Evolutionary conservation across 352 stramenopile genomes (phyloP).

Genomic region (Phytopythium helicoides): DNA sequence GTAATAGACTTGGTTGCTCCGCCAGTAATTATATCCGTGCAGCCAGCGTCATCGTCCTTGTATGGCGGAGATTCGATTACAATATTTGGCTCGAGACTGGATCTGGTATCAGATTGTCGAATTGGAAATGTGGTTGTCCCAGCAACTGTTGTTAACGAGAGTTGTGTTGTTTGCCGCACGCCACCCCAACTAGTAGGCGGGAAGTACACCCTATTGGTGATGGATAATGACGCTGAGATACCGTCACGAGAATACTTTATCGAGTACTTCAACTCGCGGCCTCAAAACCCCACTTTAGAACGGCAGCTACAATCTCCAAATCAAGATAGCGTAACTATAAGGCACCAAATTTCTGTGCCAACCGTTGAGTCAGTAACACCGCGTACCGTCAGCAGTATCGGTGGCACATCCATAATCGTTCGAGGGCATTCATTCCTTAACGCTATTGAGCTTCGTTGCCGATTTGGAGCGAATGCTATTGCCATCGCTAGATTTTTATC

Average conservation of each 20-base stretch:
- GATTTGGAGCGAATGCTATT: slow-evolving; percentile 62
- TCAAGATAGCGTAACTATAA: not conserved
- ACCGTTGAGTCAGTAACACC: slow-evolving; percentile 15
- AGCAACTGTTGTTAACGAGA: slow-evolving; percentile 24
- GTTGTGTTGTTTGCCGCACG: slow-evolving; percentile 31
- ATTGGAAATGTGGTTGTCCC: slow-evolving; percentile 43
- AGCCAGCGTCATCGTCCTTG: slow-evolving; percentile 23
- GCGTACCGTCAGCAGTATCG: slow-evolving; percentile 11
- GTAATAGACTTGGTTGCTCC: slow-evolving; percentile 42
- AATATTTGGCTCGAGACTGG: slow-evolving; percentile 46
- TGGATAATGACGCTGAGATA: slow-evolving; percentile 38
- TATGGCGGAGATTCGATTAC: slow-evolving; percentile 39
- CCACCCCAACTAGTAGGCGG: slow-evolving; percentile 34
- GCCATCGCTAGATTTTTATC: slow-evolving; percentile 54
- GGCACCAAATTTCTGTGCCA: slow-evolving; percentile 3
- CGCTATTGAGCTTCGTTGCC: slow-evolving; percentile 68
- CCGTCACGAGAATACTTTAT: slow-evolving; percentile 35
- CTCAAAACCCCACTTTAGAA: slow-evolving; percentile 3
- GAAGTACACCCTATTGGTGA: slow-evolving; percentile 38
- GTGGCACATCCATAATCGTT: slow-evolving; percentile 74
- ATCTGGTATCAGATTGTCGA: slow-evolving; percentile 62
- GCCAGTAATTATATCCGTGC: slow-evolving; percentile 37
- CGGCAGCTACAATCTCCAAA: not conserved
- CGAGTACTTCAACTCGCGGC: slow-evolving; percentile 30
- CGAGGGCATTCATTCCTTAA: slow-evolving; percentile 75